These are phyloP conservation scores for Penicillium sp. DNA, from an alignment of 2,329 filamentous ascomycete species.

Conservation along the genomic window DNA sequence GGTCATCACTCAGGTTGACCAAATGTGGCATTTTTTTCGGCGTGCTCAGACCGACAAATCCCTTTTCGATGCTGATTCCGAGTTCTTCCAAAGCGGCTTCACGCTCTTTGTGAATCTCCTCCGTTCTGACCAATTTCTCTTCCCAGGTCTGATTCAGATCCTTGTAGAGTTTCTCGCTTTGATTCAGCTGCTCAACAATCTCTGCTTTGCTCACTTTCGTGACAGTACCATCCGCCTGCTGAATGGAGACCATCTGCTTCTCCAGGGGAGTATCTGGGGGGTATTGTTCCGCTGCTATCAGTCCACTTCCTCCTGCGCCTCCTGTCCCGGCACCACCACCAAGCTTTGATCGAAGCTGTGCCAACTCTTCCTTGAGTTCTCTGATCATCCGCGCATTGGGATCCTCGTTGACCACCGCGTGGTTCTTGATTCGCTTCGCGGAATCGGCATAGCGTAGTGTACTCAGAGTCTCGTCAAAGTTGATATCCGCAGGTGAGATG, in stretches of 20 bases:
- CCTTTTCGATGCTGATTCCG: conserved; percentile 98
- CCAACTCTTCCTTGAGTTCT: conserved; percentile 93
- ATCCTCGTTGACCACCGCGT: conserved; percentile 98
- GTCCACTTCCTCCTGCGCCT: conserved; percentile 45
- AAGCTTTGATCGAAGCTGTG: conserved; percentile 84
- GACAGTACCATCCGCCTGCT: conserved; percentile 78
- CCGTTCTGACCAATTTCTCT: conserved; percentile 91
- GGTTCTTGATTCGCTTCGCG: conserved; percentile 99
- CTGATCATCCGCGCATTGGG: conserved; percentile 98
- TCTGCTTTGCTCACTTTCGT: conserved; percentile 99
- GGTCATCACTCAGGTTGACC: conserved; percentile 95
- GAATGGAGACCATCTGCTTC: conserved; percentile 95
- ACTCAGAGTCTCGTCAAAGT: conserved; percentile 96
- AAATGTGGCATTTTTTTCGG: conserved; percentile 99
- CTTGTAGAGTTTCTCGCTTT: conserved; percentile 93
- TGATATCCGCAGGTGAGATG: conserved; percentile 97
- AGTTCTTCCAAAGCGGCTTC: conserved; percentile 94
- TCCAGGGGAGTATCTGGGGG: conserved; percentile 90
- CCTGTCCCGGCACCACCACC: conserved; percentile 59
- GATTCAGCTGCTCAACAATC: conserved; percentile 93
- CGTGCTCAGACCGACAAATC: conserved; percentile 91
- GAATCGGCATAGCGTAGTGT: conserved; percentile 96
- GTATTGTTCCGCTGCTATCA: conserved; percentile 79
- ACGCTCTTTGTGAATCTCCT: conserved; percentile 96
- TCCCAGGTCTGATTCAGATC: conserved; percentile 99